phyloP scores from a whole-genome alignment of 2,329 filamentous ascomycete species.

The Fusarium temperatum region DNA sequence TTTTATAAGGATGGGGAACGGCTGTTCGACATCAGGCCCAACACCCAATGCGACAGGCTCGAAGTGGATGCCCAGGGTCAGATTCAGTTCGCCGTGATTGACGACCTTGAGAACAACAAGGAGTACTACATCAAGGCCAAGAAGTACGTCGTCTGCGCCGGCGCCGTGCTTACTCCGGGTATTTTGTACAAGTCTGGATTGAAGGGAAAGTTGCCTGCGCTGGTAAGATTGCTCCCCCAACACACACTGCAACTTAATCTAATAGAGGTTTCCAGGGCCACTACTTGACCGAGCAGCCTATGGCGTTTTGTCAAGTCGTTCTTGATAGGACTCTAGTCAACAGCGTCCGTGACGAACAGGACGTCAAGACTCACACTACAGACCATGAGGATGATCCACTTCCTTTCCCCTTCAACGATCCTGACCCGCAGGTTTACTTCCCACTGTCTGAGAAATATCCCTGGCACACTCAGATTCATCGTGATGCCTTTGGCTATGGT shows the following conservation, averaged over 20 bases:
- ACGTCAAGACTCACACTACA: not conserved
- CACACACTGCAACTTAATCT: too few species aligned
- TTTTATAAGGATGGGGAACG: not conserved
- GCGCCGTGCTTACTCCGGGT: not conserved
- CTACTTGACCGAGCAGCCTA: slow-evolving; percentile 2
- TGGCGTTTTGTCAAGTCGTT: slow-evolving; percentile 1
- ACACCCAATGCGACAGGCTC: slow-evolving; percentile 2
- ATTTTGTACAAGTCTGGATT: not conserved
- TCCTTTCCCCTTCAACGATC: not conserved
- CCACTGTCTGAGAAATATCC: not conserved
- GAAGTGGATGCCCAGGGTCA: not conserved
- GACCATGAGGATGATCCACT: not conserved
- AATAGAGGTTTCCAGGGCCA: not conserved
- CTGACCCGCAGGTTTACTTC: slow-evolving; percentile 1
- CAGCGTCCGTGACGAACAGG: not conserved
- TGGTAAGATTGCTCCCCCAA: not conserved
- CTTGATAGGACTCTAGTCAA: not conserved
- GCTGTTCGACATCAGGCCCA: not conserved
- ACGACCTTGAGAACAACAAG: not conserved
- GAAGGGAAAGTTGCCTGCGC: not conserved
- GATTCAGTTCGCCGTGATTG: not conserved
- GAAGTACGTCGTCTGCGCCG: slow-evolving; percentile 1
- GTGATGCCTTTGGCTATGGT: not conserved
- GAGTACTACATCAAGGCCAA: not conserved
- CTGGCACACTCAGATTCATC: slow-evolving; percentile 5